A percentile compares a stretch with the other conserved stretches of the same genome.
These are phyloP conservation scores for Leccinum olivaceopallidum DNA, from an alignment of 768 basidiomycete genomes.

Conservation along the genomic window DNA sequence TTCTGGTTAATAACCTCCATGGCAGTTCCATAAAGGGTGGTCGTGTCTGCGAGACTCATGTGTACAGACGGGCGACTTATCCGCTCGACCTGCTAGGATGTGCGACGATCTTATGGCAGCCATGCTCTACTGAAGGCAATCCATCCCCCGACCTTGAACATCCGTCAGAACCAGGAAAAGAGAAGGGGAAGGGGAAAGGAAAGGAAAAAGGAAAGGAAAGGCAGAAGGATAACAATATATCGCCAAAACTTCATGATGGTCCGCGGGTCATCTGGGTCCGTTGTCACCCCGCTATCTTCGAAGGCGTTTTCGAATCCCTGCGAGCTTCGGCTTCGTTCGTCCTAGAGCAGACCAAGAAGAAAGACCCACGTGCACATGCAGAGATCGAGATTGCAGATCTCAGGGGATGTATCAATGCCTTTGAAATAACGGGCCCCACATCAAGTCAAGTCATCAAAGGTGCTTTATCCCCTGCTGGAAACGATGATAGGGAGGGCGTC, in stretches of 20 bases:
- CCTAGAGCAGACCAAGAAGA: conserved; percentile 39
- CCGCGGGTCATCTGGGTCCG: conserved; percentile 69
- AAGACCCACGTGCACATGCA: conserved; percentile 19
- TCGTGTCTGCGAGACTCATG: conserved; percentile 61
- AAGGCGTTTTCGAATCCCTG: conserved; percentile 54
- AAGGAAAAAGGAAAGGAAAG: conserved; percentile 36
- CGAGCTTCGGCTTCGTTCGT: conserved; percentile 49
- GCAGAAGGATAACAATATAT: conserved; percentile 23
- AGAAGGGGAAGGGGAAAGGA: conserved; percentile 1
- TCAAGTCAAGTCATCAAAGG: conserved; percentile 74
- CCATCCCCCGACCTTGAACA: neutral
- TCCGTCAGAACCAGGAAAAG: conserved; percentile 12
- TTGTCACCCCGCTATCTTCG: conserved; percentile 73
- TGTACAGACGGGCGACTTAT: conserved; percentile 64
- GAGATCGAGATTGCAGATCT: conserved; percentile 72
- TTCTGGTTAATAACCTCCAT: conserved; percentile 3
- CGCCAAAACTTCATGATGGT: conserved; percentile 6
- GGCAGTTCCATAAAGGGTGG: conserved; percentile 65
- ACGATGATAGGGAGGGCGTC: conserved; percentile 55
- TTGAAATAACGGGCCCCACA: conserved; percentile 90
- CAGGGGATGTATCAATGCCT: conserved; percentile 68
- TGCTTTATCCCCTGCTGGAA: conserved; percentile 49
- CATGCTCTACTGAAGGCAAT: conserved; percentile 23
- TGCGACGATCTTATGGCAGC: conserved; percentile 72
- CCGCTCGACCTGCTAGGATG: conserved; percentile 75